Evolutionary conservation across 2,329 filamentous ascomycete species (phyloP).

Genomic region (Neonectria faginata): DNA sequence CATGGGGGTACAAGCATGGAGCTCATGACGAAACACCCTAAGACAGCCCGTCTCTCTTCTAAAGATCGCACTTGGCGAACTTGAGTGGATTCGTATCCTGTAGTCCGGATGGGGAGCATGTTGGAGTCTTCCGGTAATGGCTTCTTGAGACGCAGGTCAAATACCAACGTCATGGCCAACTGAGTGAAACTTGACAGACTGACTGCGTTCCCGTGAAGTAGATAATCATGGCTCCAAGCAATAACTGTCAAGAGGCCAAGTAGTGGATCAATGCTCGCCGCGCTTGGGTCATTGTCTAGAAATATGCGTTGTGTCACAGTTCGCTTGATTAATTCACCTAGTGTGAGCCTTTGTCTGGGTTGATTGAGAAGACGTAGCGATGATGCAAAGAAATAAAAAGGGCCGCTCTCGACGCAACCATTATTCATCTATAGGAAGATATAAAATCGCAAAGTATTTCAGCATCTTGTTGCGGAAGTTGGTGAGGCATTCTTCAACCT

Average conservation of each 20-base stretch:
- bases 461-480: too few species aligned
- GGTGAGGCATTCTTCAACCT: too few species aligned
- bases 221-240: slow-evolving; percentile 18
- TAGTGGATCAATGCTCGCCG: slow-evolving; percentile 1
- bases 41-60: slow-evolving; percentile 13
- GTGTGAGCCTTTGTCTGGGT: too few species aligned
- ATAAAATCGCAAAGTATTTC: too few species aligned
- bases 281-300: too few species aligned
- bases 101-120: neutral
- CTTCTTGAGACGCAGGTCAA: slow-evolving; percentile 3
- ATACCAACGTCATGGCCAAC: slow-evolving; percentile 6
- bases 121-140: neutral
- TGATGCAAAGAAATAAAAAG: too few species aligned
- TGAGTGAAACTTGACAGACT: slow-evolving; percentile 14
- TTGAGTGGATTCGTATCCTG: too few species aligned
- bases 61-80: neutral
- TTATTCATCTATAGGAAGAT: too few species aligned
- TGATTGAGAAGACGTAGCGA: too few species aligned
- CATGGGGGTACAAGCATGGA: neutral
- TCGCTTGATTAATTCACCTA: too few species aligned
- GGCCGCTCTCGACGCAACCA: too few species aligned
- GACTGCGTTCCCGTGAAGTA: neutral
- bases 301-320: too few species aligned
- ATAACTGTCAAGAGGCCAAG: slow-evolving; percentile 11
- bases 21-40: slow-evolving; percentile 19